These are phyloP conservation scores for Zymoseptoria brevis DNA, from an alignment of 2,329 filamentous ascomycete genomes.

Conservation along the genomic window DNA sequence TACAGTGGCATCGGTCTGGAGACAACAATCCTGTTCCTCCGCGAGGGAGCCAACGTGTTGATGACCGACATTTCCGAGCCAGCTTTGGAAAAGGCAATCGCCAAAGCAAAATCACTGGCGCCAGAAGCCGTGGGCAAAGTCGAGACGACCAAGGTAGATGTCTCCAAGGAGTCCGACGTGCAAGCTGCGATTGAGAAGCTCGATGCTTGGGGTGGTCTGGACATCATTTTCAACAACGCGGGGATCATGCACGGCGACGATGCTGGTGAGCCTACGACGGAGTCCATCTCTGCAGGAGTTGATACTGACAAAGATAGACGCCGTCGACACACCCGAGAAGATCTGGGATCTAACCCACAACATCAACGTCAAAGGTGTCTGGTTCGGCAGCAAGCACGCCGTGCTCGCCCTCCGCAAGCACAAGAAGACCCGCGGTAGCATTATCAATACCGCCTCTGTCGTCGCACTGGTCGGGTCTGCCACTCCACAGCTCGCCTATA, in stretches of 20 bases:
- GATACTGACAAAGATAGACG: conserved; percentile 32
- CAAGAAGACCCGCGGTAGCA: conserved; percentile 68
- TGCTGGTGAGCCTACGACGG: conserved; percentile 41
- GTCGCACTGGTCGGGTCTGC: conserved; percentile 81
- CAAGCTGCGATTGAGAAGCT: conserved; percentile 64
- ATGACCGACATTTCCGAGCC: conserved; percentile 77
- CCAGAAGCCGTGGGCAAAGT: conserved; percentile 47
- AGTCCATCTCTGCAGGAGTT: conserved; percentile 27
- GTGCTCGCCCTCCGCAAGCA: conserved; percentile 72
- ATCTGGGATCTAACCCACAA: conserved; percentile 92
- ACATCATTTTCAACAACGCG: conserved; percentile 95
- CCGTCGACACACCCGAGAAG: conserved; percentile 73
- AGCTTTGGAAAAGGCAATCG: conserved; percentile 66
- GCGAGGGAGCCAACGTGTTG: conserved; percentile 77
- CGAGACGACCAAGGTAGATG: conserved; percentile 63
- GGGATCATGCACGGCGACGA: conserved; percentile 85
- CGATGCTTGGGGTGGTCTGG: conserved; percentile 78
- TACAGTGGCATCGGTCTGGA: conserved; percentile 83
- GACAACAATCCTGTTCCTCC: conserved; percentile 80
- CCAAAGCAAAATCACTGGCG: conserved; percentile 66
- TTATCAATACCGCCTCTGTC: conserved; percentile 89
- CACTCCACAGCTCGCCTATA: conserved; percentile 86
- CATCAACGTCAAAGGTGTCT: conserved; percentile 98
- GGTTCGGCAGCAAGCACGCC: conserved; percentile 90
- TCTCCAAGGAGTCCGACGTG: conserved; percentile 76